A percentile compares a stretch with the other conserved stretches of the same genome.
Conservation (phyloP, 75 land plant genomes). For the Picea glauca region DNA sequence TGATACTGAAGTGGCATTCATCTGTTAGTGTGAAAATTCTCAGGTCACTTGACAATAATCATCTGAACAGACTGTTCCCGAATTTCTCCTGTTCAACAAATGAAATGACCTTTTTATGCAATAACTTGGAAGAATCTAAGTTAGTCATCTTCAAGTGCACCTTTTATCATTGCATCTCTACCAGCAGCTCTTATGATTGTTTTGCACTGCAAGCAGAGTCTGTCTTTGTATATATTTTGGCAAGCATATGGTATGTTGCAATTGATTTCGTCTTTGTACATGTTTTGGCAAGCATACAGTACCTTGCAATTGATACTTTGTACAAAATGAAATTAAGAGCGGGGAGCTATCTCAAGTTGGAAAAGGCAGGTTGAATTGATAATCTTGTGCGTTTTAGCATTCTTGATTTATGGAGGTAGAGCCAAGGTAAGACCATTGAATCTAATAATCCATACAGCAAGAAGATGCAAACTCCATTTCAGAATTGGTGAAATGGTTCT, state of each 20-base stretch:
- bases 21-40: no score
- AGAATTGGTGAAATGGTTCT: background rate
- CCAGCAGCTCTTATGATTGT: background rate
- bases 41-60: no score
- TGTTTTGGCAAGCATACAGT: no score
- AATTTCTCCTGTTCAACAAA: no score
- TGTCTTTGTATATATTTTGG: background rate
- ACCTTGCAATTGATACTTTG: background rate
- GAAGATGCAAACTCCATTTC: no score
- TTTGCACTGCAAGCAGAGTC: background rate
- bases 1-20: no score
- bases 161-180: background rate
- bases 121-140: background rate
- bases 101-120: background rate
- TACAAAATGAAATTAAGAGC: background rate
- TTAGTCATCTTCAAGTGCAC: background rate
- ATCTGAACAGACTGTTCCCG: no score
- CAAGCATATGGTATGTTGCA: background rate
- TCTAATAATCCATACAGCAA: background rate
- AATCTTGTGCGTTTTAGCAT: background rate
- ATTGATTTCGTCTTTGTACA: no score
- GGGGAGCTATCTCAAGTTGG: background rate
- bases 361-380: background rate
- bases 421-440: background rate
- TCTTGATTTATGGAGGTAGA: background rate